phyloP scores from a whole-genome alignment of 768 basidiomycete genomes.

The Tricholomella constricta region DNA sequence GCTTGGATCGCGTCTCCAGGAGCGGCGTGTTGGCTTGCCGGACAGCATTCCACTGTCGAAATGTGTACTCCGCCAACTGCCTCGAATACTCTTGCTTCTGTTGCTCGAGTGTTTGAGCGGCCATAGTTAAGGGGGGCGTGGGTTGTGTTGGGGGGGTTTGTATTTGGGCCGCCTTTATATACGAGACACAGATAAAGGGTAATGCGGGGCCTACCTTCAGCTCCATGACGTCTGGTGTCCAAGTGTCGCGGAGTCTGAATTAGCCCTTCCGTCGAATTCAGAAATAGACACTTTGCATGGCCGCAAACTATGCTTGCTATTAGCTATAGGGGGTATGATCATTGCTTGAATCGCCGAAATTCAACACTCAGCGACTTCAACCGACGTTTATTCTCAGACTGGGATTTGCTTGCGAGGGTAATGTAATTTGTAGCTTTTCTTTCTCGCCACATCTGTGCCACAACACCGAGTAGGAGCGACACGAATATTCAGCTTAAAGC shows the following conservation, averaged over 20 bases:
- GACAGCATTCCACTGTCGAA: slow-evolving; percentile 41
- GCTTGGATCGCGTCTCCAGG: not conserved
- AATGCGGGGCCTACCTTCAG: not conserved
- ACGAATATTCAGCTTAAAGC: not conserved
- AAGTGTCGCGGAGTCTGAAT: not conserved
- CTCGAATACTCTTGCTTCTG: slow-evolving; percentile 40
- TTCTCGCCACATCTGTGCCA: not conserved
- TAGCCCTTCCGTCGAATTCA: not conserved
- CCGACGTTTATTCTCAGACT: too few relatives aligned
- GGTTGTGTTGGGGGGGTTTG: not conserved
- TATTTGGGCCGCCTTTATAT: not conserved
- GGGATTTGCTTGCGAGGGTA: not conserved
- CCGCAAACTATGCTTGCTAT: too few relatives aligned
- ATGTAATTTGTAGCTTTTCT: not conserved
- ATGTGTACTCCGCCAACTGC: slow-evolving; percentile 43
- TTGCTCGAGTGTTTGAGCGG: slow-evolving; percentile 36
- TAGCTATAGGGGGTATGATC: too few relatives aligned
- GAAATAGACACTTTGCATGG: not conserved
- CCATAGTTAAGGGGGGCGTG: slow-evolving; percentile 22
- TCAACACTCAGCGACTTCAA: too few relatives aligned
- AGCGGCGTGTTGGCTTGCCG: slow-evolving; percentile 9
- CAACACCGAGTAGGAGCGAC: not conserved
- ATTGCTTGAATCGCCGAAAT: too few relatives aligned
- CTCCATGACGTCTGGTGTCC: slow-evolving; percentile 1
- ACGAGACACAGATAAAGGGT: not conserved